Conservation (phyloP, 75 land plant genomes). For the Selaginella moellendorffii region DNA sequence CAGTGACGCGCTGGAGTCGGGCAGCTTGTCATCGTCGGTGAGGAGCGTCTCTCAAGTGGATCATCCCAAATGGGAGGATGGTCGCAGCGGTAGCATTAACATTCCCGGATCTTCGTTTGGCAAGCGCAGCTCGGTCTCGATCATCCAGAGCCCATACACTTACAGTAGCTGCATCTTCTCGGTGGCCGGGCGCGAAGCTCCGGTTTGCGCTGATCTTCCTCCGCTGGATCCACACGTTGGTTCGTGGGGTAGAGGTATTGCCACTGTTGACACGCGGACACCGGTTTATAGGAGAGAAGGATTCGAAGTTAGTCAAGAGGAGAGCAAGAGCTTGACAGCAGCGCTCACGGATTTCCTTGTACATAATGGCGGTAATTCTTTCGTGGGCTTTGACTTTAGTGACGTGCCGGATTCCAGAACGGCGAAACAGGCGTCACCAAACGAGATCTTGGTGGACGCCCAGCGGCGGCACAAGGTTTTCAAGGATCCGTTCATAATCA, state of each 20-base stretch:
- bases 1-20: no score
- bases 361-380: not conserved
- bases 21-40: no score
- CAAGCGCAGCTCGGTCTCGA: not conserved
- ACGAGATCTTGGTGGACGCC: slow-evolving; percentile 47
- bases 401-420: not conserved
- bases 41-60: no score
- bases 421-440: no score
- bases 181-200: not conserved
- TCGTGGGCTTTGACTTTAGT: not conserved
- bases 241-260: no score
- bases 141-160: not conserved
- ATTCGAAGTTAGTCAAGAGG: not conserved
- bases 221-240: no score
- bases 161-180: not conserved
- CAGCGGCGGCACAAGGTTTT: slow-evolving; percentile 63
- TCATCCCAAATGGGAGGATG: no score
- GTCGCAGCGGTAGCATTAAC: not conserved
- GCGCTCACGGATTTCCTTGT: not conserved
- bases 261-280: not conserved
- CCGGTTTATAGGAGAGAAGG: not conserved
- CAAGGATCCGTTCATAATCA: slow-evolving; percentile 48
- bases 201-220: not conserved
- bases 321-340: not conserved
- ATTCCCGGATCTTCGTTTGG: not conserved